A percentile compares a stretch with the other conserved stretches of the same genome.
Conservation (phyloP, 2,329 filamentous ascomycete genomes). For the Fusarium albidum region DNA sequence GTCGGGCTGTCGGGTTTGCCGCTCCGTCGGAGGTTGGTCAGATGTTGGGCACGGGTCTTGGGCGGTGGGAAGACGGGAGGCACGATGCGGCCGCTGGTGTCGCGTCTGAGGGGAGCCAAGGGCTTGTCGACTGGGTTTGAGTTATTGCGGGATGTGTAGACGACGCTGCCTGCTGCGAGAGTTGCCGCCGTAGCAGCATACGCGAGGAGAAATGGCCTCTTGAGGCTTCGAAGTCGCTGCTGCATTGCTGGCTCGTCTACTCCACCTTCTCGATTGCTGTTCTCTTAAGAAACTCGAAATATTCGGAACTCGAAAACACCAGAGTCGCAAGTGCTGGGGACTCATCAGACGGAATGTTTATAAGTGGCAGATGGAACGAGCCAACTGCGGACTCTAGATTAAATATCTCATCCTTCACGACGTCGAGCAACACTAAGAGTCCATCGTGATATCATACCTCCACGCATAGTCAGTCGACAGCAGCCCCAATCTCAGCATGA, state of each 20-base stretch:
- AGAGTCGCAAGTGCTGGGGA: too few species aligned
- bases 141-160: slow-evolving; percentile 42
- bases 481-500: background rate
- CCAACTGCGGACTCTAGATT: background rate
- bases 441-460: slow-evolving; percentile 1
- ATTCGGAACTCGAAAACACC: too few species aligned
- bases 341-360: too few species aligned
- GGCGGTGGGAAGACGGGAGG: slow-evolving; percentile 48
- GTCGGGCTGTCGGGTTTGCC: slow-evolving; percentile 51
- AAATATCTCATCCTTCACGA: background rate
- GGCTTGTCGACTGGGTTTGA: slow-evolving; percentile 45
- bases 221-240: slow-evolving; percentile 45
- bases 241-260: slow-evolving; percentile 40
- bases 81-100: slow-evolving; percentile 47
- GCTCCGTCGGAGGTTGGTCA: slow-evolving; percentile 50
- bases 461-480: too few species aligned
- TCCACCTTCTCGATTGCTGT: too few species aligned
- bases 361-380: too few species aligned
- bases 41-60: slow-evolving; percentile 48
- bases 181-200: slow-evolving; percentile 42
- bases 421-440: background rate
- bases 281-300: too few species aligned
- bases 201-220: slow-evolving; percentile 45
- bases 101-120: slow-evolving; percentile 47
- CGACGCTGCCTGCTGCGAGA: slow-evolving; percentile 41